A percentile compares a stretch with the other conserved stretches of the same genome.
Evolutionary conservation across 768 basidiomycete species (phyloP).

Genomic region (Scleroderma citrinum): DNA sequence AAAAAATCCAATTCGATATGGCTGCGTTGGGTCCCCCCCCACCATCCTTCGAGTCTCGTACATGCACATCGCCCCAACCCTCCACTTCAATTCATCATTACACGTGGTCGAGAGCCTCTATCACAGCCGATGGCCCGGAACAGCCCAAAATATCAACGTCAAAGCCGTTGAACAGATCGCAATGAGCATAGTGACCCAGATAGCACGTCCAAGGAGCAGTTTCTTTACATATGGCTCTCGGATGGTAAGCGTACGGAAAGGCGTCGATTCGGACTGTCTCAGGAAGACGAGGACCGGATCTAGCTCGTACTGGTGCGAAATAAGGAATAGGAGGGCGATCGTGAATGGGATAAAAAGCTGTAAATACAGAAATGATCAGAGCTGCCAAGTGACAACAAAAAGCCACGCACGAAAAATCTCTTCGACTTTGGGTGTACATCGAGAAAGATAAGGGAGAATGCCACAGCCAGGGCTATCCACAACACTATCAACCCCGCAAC

Average conservation of each 20-base stretch:
- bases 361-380: slow-evolving; percentile 7
- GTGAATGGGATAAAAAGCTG: slow-evolving; percentile 95
- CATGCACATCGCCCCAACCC: slow-evolving; percentile 7
- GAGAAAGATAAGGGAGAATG: slow-evolving; percentile 88
- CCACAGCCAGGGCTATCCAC: slow-evolving; percentile 92
- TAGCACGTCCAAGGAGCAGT: slow-evolving; percentile 80
- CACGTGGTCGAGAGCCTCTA: neutral
- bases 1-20: slow-evolving; percentile 17
- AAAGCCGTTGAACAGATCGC: slow-evolving; percentile 69
- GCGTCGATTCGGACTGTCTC: slow-evolving; percentile 92
- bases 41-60: slow-evolving; percentile 8
- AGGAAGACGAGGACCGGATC: slow-evolving; percentile 94
- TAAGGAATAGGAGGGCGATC: slow-evolving; percentile 81
- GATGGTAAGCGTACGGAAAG: slow-evolving; percentile 89
- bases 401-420: slow-evolving; percentile 82
- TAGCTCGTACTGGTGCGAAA: slow-evolving; percentile 95
- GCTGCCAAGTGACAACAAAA: neutral
- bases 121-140: slow-evolving; percentile 87
- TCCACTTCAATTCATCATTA: slow-evolving; percentile 4
- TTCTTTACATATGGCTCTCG: slow-evolving; percentile 93
- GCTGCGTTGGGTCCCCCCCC: slow-evolving; percentile 11
- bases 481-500: slow-evolving; percentile 78
- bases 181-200: slow-evolving; percentile 85
- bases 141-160: slow-evolving; percentile 92
- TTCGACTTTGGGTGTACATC: slow-evolving; percentile 90